Base-by-base conservation (phyloP, 306 rosid genomes). In the Glycine soja region DNA sequence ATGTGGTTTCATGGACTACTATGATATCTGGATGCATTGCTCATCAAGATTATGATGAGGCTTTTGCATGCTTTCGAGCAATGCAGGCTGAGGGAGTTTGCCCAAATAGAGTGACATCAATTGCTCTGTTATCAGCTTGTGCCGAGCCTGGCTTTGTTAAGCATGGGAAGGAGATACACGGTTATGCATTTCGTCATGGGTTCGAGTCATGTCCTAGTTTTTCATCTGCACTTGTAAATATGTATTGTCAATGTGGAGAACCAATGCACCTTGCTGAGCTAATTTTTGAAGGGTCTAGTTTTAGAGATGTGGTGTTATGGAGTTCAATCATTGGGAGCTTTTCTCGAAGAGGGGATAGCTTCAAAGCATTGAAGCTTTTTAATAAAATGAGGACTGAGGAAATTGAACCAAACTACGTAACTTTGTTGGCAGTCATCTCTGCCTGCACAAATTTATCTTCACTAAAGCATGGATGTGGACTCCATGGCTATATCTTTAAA, bases 1-100 rank as follows among this genome's bases (percentile, higher is more conserved):
- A 92, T 83, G 92, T 84, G 83, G 91, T 90, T 74, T 85, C 97
- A 6, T 92, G 97, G 97, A 90, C 97, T 40, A 83, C 91, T 38
- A 65, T 88, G 81, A 87, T 92, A 78, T 88, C 91, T 48, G 94
- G 97, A 12, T 92, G 83, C 52, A 56, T 30, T 40, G 78, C 77
- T 40, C 77, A 83, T 81, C 85, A 77, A 14, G 45, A 85, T 36
- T 82, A 79, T 36, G 84, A 74, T 14, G 72, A 40, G 59, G 91
- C 92, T 70, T 82, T 90, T 58, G 81, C 71, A 14, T 81, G 81
- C 81, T 75, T 86, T 53, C 80, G 86, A 57, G 87, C 84, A 78
- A 90, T 92, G 97, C 92, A 84, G 83, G 73, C 61, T 67, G 62
- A 65, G 38, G 85, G 97, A 59, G 65, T 88, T 68, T 77, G 46